Evolutionary conservation across 2,329 filamentous ascomycete species (phyloP), one percentile per base, ranked within the genome.

Genomic region (Phialemonium atrogriseum): DNA sequence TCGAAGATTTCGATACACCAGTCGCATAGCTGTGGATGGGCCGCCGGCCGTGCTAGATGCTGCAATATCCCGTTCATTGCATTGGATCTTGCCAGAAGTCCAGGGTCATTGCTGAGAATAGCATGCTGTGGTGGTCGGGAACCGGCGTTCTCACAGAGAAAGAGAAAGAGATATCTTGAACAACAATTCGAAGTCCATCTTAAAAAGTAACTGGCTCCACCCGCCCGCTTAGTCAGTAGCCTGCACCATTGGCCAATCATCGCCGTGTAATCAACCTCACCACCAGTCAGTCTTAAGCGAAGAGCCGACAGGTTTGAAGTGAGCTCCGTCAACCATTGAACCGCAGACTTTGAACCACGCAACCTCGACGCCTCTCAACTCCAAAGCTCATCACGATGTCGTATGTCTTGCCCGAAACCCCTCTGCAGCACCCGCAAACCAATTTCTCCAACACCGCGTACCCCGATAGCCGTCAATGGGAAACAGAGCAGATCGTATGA

Each of bases 401-500:
- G 39, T 42, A 34, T 34, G 39, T 30, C n/a, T 10, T 15, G 8
- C 9, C 9, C 8, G 16, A 9, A 19, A 15, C 23, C 21, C 19
- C 15, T 19, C n/a, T n/a, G 14, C 10, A 13, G 5, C 24, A 9
- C 8, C 13, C 17, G 18, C 13, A 21, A 11, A 24, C 14, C 16
- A 2, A 18, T 12, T 16, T 16, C 15, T 24, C 15, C 22, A 26
- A 12, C 32, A 34, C n/a, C n/a, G n/a, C n/a, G n/a, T n/a, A n/a
- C n/a, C n/a, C n/a, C n/a, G n/a, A 34, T 30, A 17, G 33, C 24
- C 21, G 9, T 29, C 24, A 24, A 25, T 21, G 21, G 21, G 9
- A 9, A 9, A 9, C 21, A 9, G 21, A 10, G 4, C 10, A 11
- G 14, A 30, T 30, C 36, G 35, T 44, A 48, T 37, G 41, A 48